Percentiles rank a stretch among this genome's conserved stretches.
Conservation (phyloP, 2,329 filamentous ascomycete genomes). For the Metarhizium brunneum region DNA sequence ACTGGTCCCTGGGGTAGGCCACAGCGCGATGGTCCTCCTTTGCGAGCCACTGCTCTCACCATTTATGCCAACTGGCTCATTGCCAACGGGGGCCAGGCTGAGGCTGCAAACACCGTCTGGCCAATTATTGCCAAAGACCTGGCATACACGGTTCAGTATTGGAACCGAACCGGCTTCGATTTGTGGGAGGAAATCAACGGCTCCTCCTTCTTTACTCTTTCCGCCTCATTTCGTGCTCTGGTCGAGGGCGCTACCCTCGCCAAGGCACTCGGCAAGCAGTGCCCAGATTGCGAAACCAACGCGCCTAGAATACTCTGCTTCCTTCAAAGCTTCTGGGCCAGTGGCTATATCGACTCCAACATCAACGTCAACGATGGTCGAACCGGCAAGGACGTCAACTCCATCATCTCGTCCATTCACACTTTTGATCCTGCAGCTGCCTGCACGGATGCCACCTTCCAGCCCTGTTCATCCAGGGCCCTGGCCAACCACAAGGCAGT, state of each 20-base stretch:
- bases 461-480: constrained; percentile 62
- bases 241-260: constrained; percentile 61
- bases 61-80: constrained; percentile 66
- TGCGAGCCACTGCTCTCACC: constrained; percentile 65
- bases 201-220: constrained; percentile 70
- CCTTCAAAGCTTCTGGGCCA: constrained; percentile 64
- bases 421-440: constrained; percentile 57
- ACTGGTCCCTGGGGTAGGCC: constrained; percentile 64
- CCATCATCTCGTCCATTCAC: constrained; percentile 56
- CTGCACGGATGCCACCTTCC: constrained; percentile 65
- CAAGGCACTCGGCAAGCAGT: constrained; percentile 49
- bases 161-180: constrained; percentile 59
- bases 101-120: constrained; percentile 52
- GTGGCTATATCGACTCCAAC: constrained; percentile 59
- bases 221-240: constrained; percentile 59
- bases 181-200: constrained; percentile 77
- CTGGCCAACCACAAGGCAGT: constrained; percentile 70
- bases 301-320: constrained; percentile 67
- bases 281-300: constrained; percentile 50
- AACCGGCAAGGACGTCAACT: constrained; percentile 63
- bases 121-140: constrained; percentile 70
- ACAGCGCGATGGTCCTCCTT: constrained; percentile 69
- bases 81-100: constrained; percentile 51
- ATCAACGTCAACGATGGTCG: constrained; percentile 54
- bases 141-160: constrained; percentile 65